Evolutionary conservation across 441 rosid species (phyloP), one percentile per base, ranked within the genome.

Genomic region (Cnidoscolus chayamansa): DNA sequence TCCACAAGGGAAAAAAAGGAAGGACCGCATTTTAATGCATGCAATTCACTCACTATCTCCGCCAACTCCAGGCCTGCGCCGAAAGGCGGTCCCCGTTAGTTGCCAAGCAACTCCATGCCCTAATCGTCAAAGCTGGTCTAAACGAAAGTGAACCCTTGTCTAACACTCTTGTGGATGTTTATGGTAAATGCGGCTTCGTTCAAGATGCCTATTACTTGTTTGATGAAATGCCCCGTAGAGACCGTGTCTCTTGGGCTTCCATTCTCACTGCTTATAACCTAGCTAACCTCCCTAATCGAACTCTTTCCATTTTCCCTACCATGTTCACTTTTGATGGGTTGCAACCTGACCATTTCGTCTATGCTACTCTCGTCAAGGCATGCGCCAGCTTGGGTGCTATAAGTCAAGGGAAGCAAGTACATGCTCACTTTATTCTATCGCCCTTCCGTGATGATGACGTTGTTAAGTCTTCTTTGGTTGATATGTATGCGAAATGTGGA

Each of bases 401-500:
- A 13, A 80, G 81, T 71, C 82, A 45, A 45, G 97, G 97, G 59
- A 83, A 78, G 74, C 97, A 90, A 77, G 91, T 88, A 51, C 97
- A 92, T 70, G 87, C 85, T 47, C 78, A 61, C 31, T 87, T 83
- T 48, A 19, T 81, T 67, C 77, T 81, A 16, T 89, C 93, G 2
- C 63, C 77, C 2, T 89, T 78, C 73, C 40, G 60, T 11, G 76
- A 77, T 49, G 94, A 90, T 17, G 89, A 86, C 73, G 90, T 92
- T 49, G 89, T 86, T 20, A 92, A 92, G 80, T 90, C 97, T 1
- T 87, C 96, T 40, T 72, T 92, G 66, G 93, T 92, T 76, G 91
- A 92, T 78, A 84, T 92, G 93, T 92, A 92, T 71, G 79, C 96
- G 0, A 92, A 92, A 81, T 86, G 87, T 55, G 89, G 86, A 45